Evolutionary conservation across 164 flowering plant species (phyloP).

Genomic region (Akebia trifoliata): DNA sequence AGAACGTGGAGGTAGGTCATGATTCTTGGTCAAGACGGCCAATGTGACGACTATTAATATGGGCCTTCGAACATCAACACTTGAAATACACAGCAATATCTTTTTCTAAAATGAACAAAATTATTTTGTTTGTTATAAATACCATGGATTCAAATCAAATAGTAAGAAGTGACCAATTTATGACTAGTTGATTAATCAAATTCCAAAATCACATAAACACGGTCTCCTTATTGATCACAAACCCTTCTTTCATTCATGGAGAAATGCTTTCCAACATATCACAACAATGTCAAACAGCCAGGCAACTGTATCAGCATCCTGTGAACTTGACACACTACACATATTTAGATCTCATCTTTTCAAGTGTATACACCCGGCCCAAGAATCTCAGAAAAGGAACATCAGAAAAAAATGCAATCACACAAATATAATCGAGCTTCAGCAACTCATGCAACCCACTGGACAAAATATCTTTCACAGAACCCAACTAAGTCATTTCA

Average conservation of each 20-base stretch:
- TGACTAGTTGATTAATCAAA: background rate
- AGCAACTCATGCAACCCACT: slow-evolving; percentile 16
- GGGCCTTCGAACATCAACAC: background rate
- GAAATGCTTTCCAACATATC: background rate
- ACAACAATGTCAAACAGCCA: slow-evolving; percentile 8
- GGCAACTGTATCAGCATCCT: too few species aligned
- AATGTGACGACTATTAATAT: too few species aligned
- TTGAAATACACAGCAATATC: background rate
- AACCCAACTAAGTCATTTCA: slow-evolving; percentile 23
- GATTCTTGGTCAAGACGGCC: too few species aligned
- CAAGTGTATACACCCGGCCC: too few species aligned
- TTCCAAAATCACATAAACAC: background rate
- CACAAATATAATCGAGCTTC: slow-evolving; percentile 15
- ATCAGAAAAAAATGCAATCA: slow-evolving; percentile 3
- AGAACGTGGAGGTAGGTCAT: too few species aligned
- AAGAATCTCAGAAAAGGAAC: too few species aligned
- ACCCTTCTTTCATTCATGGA: slow-evolving; percentile 4
- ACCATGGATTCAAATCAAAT: too few species aligned
- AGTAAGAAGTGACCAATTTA: background rate
- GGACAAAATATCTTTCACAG: too few species aligned
- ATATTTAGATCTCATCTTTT: too few species aligned
- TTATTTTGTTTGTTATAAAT: background rate
- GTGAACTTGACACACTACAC: too few species aligned
- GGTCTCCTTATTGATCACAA: background rate
- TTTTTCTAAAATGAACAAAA: background rate